Percentiles rank a stretch among this genome's conserved stretches.
These are phyloP conservation scores for Grifola frondosa DNA, from an alignment of 1,284 basidiomycete species.

Conservation along the genomic window DNA sequence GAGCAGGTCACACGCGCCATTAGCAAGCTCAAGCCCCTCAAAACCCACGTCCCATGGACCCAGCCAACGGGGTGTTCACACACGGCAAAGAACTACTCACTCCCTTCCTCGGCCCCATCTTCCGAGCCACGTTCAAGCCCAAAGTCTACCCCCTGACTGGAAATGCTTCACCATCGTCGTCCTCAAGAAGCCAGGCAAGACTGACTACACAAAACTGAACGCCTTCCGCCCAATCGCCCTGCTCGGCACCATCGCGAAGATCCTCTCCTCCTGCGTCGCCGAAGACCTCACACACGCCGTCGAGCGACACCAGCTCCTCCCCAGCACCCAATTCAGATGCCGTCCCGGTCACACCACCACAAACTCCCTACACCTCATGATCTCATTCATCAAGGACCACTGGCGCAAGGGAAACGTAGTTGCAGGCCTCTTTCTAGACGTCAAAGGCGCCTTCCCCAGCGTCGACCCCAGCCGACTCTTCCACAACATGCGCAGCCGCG, in stretches of 20 bases:
- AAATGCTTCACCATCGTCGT: constrained; percentile 33
- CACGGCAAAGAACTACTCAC: constrained; percentile 25
- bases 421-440: constrained; percentile 35
- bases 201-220: constrained; percentile 33
- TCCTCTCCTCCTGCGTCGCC: constrained; percentile 26
- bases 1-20: constrained; percentile 19
- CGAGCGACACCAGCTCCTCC: constrained; percentile 26
- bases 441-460: constrained; percentile 40
- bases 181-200: constrained; percentile 38
- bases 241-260: constrained; percentile 34
- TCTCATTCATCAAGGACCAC: constrained; percentile 29
- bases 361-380: constrained; percentile 35
- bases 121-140: constrained; percentile 24
- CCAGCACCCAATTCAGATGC: constrained; percentile 28
- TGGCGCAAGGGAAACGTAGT: constrained; percentile 34
- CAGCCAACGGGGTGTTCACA: constrained; percentile 36
- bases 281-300: constrained; percentile 18
- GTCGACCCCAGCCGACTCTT: constrained; percentile 27
- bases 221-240: constrained; percentile 42
- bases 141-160: constrained; percentile 26
- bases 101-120: constrained; percentile 29
- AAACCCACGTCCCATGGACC: constrained; percentile 34
- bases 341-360: constrained; percentile 4
- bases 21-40: constrained; percentile 27
- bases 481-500: constrained; percentile 30